Conservation (phyloP, 2,329 filamentous ascomycete genomes). For the Cucurbitaria berberidis region DNA sequence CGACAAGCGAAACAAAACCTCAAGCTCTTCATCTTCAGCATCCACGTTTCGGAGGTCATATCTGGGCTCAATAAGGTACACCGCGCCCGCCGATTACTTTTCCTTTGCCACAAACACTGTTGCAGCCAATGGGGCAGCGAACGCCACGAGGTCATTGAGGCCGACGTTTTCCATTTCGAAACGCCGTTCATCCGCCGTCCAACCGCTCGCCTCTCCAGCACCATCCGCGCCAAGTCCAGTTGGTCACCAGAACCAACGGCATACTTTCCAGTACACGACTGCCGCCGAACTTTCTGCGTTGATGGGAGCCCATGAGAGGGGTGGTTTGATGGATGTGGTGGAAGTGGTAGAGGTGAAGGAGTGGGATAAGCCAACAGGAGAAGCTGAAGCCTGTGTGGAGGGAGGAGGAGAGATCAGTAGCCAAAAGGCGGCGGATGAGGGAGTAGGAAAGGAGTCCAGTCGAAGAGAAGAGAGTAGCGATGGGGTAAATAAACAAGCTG, state of each 20-base stretch:
- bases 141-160: background rate
- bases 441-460: background rate
- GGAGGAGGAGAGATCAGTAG: background rate
- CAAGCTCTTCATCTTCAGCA: background rate
- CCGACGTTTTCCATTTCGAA: background rate
- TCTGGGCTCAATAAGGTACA: background rate
- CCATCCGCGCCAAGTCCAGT: background rate
- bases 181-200: background rate
- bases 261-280: background rate
- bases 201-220: background rate
- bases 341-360: constrained; percentile 4
- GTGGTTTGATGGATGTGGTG: background rate
- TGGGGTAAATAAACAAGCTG: background rate
- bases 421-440: background rate
- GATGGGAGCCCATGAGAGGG: too few relatives aligned
- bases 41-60: background rate
- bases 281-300: too few relatives aligned
- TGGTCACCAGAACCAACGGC: background rate
- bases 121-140: background rate
- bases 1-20: constrained; percentile 2
- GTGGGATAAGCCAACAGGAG: constrained; percentile 11
- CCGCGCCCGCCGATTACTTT: background rate
- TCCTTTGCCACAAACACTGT: background rate
- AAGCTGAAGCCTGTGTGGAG: constrained; percentile 4
- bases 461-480: background rate